phyloP scores from a whole-genome alignment of 2,329 filamentous ascomycete genomes.

The Fusarium subtropicale region DNA sequence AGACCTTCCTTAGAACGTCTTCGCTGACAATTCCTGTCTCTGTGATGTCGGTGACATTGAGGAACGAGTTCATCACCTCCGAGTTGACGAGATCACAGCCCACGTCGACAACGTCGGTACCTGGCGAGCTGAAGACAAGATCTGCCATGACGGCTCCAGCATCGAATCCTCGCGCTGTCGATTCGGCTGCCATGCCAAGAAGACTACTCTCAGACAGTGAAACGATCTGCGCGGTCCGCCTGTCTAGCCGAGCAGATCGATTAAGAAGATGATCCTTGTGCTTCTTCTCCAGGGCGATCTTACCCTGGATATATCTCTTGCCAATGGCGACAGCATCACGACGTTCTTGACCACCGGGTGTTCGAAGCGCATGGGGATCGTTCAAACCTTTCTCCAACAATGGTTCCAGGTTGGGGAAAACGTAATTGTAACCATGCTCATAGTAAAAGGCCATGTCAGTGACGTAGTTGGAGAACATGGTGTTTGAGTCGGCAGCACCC shows the following conservation, averaged over 20 bases:
- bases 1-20: constrained; percentile 32
- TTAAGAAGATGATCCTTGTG: constrained; percentile 35
- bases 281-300: constrained; percentile 40
- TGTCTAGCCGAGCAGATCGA: constrained; percentile 32
- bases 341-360: constrained; percentile 33
- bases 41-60: constrained; percentile 40
- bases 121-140: constrained; percentile 44
- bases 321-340: constrained; percentile 39
- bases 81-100: constrained; percentile 43
- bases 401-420: constrained; percentile 39
- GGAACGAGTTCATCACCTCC: constrained; percentile 43
- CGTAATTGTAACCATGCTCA: constrained; percentile 44
- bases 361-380: constrained; percentile 38
- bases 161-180: constrained; percentile 39
- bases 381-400: constrained; percentile 32
- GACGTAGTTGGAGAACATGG: constrained; percentile 45
- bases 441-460: constrained; percentile 44
- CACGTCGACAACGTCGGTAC: constrained; percentile 42
- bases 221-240: constrained; percentile 40
- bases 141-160: constrained; percentile 40
- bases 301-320: constrained; percentile 42
- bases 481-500: constrained; percentile 37
- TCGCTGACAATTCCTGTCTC: constrained; percentile 37
- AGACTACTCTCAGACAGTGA: constrained; percentile 42
- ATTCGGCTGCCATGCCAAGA: constrained; percentile 42